A percentile compares a stretch with the other conserved stretches of the same genome.
These are phyloP conservation scores for Cnidoscolus chayamansa DNA, from an alignment of 441 rosid species.

Conservation along the genomic window DNA sequence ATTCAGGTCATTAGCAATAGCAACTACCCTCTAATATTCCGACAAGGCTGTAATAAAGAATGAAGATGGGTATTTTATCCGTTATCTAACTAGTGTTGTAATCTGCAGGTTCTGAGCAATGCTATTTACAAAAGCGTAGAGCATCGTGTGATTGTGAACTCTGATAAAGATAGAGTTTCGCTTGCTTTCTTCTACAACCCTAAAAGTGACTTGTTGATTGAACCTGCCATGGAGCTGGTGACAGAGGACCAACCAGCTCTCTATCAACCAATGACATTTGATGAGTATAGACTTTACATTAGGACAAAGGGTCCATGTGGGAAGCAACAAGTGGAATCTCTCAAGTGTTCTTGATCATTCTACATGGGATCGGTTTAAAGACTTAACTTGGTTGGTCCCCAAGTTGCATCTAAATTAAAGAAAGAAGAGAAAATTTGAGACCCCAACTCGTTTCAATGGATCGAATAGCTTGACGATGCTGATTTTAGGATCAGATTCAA, in stretches of 20 bases:
- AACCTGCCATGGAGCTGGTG: slow-evolving; percentile 61
- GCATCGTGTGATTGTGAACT: slow-evolving; percentile 83
- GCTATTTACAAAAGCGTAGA: slow-evolving; percentile 79
- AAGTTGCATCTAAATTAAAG: no score
- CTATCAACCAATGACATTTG: slow-evolving; percentile 66
- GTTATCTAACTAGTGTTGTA: no score
- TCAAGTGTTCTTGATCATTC: slow-evolving; percentile 18
- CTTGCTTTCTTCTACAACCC: slow-evolving; percentile 93
- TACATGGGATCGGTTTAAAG: no score
- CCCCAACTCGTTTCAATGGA: no score
- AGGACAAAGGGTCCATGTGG: slow-evolving; percentile 71
- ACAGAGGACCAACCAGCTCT: slow-evolving; percentile 51
- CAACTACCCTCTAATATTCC: no score
- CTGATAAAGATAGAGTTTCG: slow-evolving; percentile 64
- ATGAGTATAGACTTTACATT: slow-evolving; percentile 68
- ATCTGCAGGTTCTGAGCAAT: slow-evolving; percentile 67
- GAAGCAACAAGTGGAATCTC: slow-evolving; percentile 74
- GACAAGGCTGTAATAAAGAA: no score
- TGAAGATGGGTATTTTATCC: no score
- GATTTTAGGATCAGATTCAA: no score
- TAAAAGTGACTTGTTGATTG: slow-evolving; percentile 60
- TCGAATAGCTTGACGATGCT: no score
- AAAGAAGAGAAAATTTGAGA: no score
- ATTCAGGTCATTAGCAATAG: slow-evolving; percentile 45
- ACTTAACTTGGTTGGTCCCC: no score